Evolutionary conservation across 106 monocot species (phyloP).

Genomic region (Apostasia ramifera): DNA sequence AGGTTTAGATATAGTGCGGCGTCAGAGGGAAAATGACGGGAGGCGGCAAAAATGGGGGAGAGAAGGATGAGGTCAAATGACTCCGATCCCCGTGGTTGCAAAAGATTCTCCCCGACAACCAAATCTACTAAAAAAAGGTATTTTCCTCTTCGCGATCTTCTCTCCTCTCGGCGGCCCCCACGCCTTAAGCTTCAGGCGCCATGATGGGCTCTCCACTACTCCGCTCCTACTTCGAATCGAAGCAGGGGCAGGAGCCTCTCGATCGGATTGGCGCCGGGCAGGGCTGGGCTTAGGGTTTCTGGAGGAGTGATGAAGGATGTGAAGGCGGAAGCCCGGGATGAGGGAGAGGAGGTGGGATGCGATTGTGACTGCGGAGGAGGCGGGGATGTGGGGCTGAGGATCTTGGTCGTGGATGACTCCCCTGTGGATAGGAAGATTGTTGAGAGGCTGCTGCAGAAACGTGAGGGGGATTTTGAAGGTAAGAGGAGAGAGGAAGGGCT

Average conservation of each 20-base stretch:
- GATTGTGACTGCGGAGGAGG: not conserved
- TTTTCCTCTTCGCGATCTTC: not conserved
- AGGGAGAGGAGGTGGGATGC: conserved; percentile 7
- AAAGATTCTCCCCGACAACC: conserved; percentile 46
- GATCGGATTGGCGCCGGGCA: too few relatives aligned
- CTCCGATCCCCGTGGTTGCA: too few relatives aligned
- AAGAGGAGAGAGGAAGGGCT: not conserved
- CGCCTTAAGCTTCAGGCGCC: not conserved
- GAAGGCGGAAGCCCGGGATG: conserved; percentile 9
- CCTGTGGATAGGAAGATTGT: conserved; percentile 51
- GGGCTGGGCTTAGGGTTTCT: not conserved
- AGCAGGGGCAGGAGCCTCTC: too few relatives aligned
- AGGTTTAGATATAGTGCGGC: too few relatives aligned
- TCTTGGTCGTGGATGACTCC: conserved; percentile 69
- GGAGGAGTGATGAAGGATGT: not conserved
- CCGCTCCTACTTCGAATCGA: not conserved
- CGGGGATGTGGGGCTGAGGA: conserved; percentile 20
- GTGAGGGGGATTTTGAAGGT: conserved; percentile 43
- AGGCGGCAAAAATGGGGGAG: too few relatives aligned
- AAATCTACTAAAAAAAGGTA: conserved; percentile 38
- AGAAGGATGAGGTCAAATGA: too few relatives aligned
- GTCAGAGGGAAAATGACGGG: too few relatives aligned
- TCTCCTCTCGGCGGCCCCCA: conserved; percentile 10
- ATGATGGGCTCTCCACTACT: not conserved
- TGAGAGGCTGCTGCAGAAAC: conserved; percentile 50